Evolutionary conservation across 176 grass and related monocot species (phyloP).

Genomic region (Typha latifolia): DNA sequence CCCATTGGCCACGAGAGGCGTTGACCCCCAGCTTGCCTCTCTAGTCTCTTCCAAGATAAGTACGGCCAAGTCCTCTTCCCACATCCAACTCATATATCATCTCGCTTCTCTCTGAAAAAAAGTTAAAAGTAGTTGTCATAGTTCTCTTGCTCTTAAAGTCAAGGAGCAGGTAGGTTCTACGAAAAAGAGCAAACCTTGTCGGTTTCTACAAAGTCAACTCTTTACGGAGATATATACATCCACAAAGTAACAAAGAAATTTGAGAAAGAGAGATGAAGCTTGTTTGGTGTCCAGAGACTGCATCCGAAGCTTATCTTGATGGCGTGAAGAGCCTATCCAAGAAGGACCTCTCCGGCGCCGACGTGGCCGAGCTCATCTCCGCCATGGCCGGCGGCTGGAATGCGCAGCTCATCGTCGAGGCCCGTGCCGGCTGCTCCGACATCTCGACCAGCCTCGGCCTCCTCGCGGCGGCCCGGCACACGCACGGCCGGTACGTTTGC

Average conservation of each 20-base stretch:
- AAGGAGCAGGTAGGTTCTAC: too few species aligned
- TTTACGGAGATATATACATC: too few species aligned
- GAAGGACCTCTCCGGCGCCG: neutral
- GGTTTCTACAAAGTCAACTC: too few species aligned
- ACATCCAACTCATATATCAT: too few species aligned
- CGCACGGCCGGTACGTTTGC: conserved; percentile 12
- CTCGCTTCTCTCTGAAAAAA: too few species aligned
- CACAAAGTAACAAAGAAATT: neutral
- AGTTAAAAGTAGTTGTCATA: too few species aligned
- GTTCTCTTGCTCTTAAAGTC: too few species aligned
- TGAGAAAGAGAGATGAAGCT: conserved; percentile 40
- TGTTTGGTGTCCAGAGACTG: conserved; percentile 58
- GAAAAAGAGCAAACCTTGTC: too few species aligned
- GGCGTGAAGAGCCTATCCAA: conserved; percentile 27
- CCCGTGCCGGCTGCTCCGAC: conserved; percentile 3
- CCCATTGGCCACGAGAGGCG: too few species aligned
- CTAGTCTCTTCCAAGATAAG: too few species aligned
- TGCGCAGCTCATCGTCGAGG: conserved; percentile 62
- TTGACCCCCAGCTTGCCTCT: too few species aligned
- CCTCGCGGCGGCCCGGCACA: conserved; percentile 18
- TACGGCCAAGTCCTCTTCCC: too few species aligned
- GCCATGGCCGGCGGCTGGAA: conserved; percentile 69
- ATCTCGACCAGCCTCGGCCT: conserved; percentile 30
- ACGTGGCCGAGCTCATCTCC: conserved; percentile 50
- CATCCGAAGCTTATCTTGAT: conserved; percentile 55